Base-by-base conservation (phyloP, 148 eudicot species). In the Vaccinium darrowii region DNA sequence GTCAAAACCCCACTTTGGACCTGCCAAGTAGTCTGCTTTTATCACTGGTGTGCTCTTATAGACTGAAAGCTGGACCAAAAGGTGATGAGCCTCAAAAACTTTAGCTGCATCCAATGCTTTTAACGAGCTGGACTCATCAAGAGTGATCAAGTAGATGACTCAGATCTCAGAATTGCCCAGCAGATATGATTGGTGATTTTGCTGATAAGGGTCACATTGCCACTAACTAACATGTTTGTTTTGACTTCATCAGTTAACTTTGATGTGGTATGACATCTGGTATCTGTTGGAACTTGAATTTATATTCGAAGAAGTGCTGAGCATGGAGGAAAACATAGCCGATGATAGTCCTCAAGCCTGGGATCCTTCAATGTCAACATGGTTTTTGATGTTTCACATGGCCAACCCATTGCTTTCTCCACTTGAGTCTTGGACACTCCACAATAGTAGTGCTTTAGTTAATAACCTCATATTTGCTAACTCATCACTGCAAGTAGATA, bases 121-220 rank as follows among this genome's bases (percentile, higher is more conserved):
- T 76, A 76, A 49, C 54, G 23, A 19, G 54, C 79, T 43, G 79
- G 30, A 49, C 57, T 49, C 23, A 51, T 77, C 80, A 77, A 33
- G 33, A 50, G 33, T n/a, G 57, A 30, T 77, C 80, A n/a, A 25
- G 54, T 77, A 1, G 27, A 52, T 51, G 57, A 52, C 36, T 16
- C 16, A 25, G 73, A 67, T 67, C 73, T 25, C 73, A 67, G 30
- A 63, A 63, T 63, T n/a, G 4, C 27, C 69, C 11, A 47, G 8
- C n/a, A n/a, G 33, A 50, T 47, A 51, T 23, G 57, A 77, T n/a
- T 77, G 58, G 80, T 77, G 80, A 77, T 21, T 77, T 77, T 50
- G 80, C 50, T 51, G 14, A n/a, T 25, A 27, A 43, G 57, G 27
- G 27, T 51, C 6, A 76, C 80, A 77, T 78, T 53, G n/a, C 21